Conservation (phyloP, 495 filamentous ascomycete genomes). For the Pyrenula massariospora region DNA sequence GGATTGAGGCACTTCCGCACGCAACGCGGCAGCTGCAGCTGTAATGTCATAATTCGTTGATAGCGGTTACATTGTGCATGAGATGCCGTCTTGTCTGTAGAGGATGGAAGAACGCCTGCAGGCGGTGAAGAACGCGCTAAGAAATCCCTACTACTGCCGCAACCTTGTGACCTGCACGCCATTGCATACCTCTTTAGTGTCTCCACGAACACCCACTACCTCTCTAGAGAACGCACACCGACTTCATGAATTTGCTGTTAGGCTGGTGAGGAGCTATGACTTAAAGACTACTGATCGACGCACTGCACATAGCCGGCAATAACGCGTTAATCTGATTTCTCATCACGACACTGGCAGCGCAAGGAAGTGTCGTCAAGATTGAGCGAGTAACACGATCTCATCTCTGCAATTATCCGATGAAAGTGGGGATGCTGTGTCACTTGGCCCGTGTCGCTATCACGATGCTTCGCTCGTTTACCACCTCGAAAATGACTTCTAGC, state of each 20-base stretch:
- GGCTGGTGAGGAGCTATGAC: too few species aligned
- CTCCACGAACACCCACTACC: neutral
- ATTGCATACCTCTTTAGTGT: neutral
- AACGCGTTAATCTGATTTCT: too few species aligned
- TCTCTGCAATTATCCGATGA: neutral
- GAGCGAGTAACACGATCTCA: neutral
- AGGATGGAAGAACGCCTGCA: neutral
- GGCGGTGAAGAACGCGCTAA: neutral
- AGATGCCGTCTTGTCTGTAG: neutral
- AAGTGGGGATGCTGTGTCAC: neutral
- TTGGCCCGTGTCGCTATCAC: neutral
- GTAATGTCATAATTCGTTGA: neutral
- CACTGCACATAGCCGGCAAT: too few species aligned
- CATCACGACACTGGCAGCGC: too few species aligned
- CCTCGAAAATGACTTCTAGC: neutral
- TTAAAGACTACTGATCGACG: too few species aligned
- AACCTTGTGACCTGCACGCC: neutral
- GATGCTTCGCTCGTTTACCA: neutral
- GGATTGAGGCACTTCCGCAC: neutral
- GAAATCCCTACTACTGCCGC: neutral
- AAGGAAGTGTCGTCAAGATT: neutral
- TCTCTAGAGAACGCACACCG: neutral
- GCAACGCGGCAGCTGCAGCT: neutral
- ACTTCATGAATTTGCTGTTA: neutral
- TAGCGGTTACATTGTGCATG: neutral